Evolutionary conservation across 2,329 filamentous ascomycete genomes (phyloP).

Genomic region (Scleromitrula shiraiana): DNA sequence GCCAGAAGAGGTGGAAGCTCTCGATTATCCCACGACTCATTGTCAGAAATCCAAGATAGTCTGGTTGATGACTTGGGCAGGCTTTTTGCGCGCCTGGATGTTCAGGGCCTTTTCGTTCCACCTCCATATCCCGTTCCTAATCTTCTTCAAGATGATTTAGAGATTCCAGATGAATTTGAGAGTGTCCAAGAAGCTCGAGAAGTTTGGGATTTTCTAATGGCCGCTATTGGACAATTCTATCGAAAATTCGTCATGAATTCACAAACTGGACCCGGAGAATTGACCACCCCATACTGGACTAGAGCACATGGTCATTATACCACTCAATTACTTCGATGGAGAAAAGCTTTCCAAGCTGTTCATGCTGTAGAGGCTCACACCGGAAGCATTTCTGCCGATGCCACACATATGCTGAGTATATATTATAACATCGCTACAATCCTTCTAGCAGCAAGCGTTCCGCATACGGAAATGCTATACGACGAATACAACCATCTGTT

Average conservation of each 20-base stretch:
- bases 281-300: slow-evolving; percentile 22
- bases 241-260: slow-evolving; percentile 24
- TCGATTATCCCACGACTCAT: slow-evolving; percentile 27
- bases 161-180: slow-evolving; percentile 23
- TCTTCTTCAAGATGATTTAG: slow-evolving; percentile 25
- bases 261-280: slow-evolving; percentile 22
- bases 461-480: slow-evolving; percentile 26
- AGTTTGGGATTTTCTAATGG: slow-evolving; percentile 27
- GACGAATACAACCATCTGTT: slow-evolving; percentile 26
- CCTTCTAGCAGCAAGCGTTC: slow-evolving; percentile 24
- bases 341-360: slow-evolving; percentile 23
- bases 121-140: slow-evolving; percentile 28
- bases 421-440: slow-evolving; percentile 29
- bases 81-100: slow-evolving; percentile 28
- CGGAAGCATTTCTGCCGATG: slow-evolving; percentile 20
- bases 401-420: slow-evolving; percentile 25
- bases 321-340: slow-evolving; percentile 25
- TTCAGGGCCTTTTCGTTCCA: slow-evolving; percentile 27
- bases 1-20: slow-evolving; percentile 24
- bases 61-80: slow-evolving; percentile 27
- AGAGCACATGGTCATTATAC: slow-evolving; percentile 25
- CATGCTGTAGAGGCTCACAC: slow-evolving; percentile 21
- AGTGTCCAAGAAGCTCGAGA: slow-evolving; percentile 25
- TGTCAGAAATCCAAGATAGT: slow-evolving; percentile 29
- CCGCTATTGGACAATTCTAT: slow-evolving; percentile 28